Evolutionary conservation across 257 asterid genomes (phyloP), one percentile per base, ranked within the genome.

Genomic region (Leonotis leonurus): DNA sequence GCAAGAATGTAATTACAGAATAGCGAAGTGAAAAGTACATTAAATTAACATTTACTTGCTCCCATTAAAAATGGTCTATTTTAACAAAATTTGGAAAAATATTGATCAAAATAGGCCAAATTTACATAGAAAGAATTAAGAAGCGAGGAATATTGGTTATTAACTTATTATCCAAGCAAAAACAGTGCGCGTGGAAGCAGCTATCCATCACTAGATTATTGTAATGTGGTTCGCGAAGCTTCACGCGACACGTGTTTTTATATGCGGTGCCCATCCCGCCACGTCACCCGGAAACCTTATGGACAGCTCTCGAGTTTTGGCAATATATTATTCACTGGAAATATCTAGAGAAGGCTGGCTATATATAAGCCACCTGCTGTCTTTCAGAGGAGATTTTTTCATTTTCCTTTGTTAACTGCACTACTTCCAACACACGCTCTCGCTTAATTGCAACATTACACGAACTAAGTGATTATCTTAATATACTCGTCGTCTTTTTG

Each of bases 271-370:
- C 30, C 43, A 2, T 1, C 1, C 12, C 5, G 72, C 81, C 78
- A 67, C 81, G 80, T 77, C 78, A 70, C 55, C 71, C 8, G 1
- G 2, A n/a, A 27, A 21, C 57, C 53, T 59, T 61, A 30, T 40
- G 54, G 69, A 75, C 69, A 70, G 26, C 67, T 64, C 73, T 24
- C 17, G 67, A 60, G n/a, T 36, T 2, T 20, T 8, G 0, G 18
- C 5, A 32, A 20, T 25, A 25, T 2, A 8, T 24, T n/a, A 26
- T 37, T 8, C 14, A 36, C 56, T n/a, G 8, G 82, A 80, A 71
- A 74, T 70, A 75, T 81, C 78, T 60, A 67, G 75, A 70, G 66
- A 75, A 75, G 70, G 63, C n/a, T n/a, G n/a, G n/a, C 75, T 81
- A 81, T 78, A 81, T 78, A 73, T 78, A 78, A 3, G 8, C 58